A percentile compares a stretch with the other conserved stretches of the same genome.
phyloP scores from a whole-genome alignment of 2,329 filamentous ascomycete species.

The Nemania sp. region DNA sequence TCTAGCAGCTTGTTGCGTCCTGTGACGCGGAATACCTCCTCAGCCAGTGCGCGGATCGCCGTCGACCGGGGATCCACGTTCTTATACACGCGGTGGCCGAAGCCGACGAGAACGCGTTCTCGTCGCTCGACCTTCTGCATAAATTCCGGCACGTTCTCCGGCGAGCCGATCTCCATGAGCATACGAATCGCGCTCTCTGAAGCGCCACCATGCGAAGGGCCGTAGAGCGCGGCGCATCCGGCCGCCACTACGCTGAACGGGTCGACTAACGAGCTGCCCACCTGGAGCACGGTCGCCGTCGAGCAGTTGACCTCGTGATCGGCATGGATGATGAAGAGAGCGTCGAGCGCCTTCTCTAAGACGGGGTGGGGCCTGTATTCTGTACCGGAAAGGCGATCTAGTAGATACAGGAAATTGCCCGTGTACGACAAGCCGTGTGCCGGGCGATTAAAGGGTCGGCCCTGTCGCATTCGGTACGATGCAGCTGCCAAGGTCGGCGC shows the following conservation, averaged over 20 bases:
- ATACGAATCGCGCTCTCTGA: conserved; percentile 61
- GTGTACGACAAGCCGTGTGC: conserved; percentile 54
- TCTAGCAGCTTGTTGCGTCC: conserved; percentile 57
- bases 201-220: conserved; percentile 63
- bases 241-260: conserved; percentile 59
- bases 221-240: conserved; percentile 58
- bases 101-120: conserved; percentile 58
- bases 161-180: conserved; percentile 55
- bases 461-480: conserved; percentile 57
- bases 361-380: conserved; percentile 54
- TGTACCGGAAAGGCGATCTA: conserved; percentile 54
- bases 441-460: conserved; percentile 55
- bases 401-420: conserved; percentile 60
- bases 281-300: conserved; percentile 59
- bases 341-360: conserved; percentile 55
- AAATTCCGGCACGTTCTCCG: conserved; percentile 55
- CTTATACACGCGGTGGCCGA: conserved; percentile 60
- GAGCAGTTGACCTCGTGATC: conserved; percentile 65
- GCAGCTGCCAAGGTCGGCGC: conserved; percentile 56
- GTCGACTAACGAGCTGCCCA: conserved; percentile 60
- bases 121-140: conserved; percentile 55
- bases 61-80: conserved; percentile 58
- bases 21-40: conserved; percentile 55
- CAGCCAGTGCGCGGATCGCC: conserved; percentile 54
- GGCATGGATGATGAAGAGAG: conserved; percentile 59